Conservation (phyloP, 441 rosid species). For the Eutrema salsugineum region DNA sequence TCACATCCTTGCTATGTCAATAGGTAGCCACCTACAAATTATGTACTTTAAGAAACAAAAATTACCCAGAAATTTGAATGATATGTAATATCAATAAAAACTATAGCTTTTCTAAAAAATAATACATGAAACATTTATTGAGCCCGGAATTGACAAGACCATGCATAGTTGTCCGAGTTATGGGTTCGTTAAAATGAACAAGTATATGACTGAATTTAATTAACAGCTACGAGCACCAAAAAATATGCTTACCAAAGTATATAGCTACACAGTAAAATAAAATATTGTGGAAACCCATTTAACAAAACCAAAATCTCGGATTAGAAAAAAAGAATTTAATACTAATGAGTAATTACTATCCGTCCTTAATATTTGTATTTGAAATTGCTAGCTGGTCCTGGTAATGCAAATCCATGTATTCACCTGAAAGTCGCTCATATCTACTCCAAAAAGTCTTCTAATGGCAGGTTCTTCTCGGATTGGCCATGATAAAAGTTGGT, state of each 20-base stretch:
- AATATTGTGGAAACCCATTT: too few relatives aligned
- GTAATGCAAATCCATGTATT: background rate
- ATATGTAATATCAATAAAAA: background rate
- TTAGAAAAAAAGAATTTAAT: too few relatives aligned
- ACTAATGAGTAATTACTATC: too few relatives aligned
- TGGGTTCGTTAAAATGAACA: slow-evolving; percentile 17
- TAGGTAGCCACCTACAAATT: slow-evolving; percentile 77
- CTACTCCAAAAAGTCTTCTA: background rate
- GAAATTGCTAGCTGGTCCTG: background rate
- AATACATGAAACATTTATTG: slow-evolving; percentile 7
- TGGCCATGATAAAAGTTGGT: background rate
- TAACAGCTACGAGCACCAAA: too few relatives aligned
- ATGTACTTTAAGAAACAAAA: background rate
- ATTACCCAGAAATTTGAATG: background rate
- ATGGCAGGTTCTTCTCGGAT: background rate
- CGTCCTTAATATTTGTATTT: background rate
- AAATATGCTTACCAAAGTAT: too few relatives aligned
- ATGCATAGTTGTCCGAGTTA: slow-evolving; percentile 7
- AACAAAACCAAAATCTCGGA: too few relatives aligned
- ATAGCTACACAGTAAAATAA: too few relatives aligned
- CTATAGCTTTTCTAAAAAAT: background rate
- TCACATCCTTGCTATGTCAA: slow-evolving; percentile 98
- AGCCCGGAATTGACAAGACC: slow-evolving; percentile 18
- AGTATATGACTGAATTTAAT: background rate
- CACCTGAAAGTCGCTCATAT: background rate